Evolutionary conservation across 1,284 basidiomycete species (phyloP), one percentile per base, ranked within the genome.

Genomic region (Gymnopus androsaceus): DNA sequence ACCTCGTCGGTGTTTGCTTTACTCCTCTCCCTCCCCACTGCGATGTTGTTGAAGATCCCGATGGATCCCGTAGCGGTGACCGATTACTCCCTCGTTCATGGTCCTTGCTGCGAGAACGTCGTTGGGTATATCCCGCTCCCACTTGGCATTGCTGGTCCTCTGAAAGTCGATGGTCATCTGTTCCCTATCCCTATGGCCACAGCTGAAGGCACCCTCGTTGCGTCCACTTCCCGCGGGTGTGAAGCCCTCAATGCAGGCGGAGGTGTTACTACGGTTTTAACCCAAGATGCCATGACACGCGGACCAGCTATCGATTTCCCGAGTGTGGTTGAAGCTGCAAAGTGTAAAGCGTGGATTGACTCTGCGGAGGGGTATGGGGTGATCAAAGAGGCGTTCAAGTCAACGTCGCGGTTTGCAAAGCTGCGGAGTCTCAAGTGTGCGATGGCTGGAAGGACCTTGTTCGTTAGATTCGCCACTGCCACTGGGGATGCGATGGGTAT

Each of bases 401-500:
- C 88, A 56, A 99, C 97, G 0, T 94, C 92, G 11, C 82, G 95
- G 37, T 98, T 96, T 66, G 95, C 94, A 7, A 84, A 87, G 66
- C 72, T 98, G 52, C 86, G 89, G 72, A 82, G 79, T 52, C 78
- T 97, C 65, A 95, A 95, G 80, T 87, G 87, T 48, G 90, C 88
- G 1, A 77, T 96, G 68, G 95, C 95, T 2, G 95, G 95, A 21
- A 82, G 95, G 38, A 98, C 95, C 36, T 77, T 99, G 37, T 99
- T 90, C 70, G 88, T 98, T n/a, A 85, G 97, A 47, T 98, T 99
- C 68, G 92, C 92, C 46, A 98, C 95, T 57, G 88, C 82, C 51
- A 99, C 97, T 0, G 97, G 97, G 55, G 97, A 99, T 69, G 97
- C 96, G 28, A 99, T 99, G 96, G 96, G 96, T 31, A 99, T 99